phyloP scores from a whole-genome alignment of 1,139 yeast genomes.

The Taphrina wiesneri region DNA sequence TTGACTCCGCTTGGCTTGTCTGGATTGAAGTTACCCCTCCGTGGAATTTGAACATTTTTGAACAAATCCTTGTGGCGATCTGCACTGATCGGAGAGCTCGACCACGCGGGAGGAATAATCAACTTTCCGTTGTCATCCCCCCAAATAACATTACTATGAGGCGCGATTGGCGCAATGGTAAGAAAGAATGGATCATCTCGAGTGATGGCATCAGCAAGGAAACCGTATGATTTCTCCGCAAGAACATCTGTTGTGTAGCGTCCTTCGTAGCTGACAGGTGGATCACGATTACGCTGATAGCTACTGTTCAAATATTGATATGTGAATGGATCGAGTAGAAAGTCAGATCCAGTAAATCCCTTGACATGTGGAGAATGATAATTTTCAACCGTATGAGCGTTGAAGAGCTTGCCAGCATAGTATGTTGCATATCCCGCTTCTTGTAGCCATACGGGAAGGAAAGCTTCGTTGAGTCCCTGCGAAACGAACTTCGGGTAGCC shows the following conservation, averaged over 20 bases:
- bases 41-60: conserved; percentile 32
- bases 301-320: conserved; percentile 29
- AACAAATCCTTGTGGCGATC: conserved; percentile 30
- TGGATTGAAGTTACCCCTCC: conserved; percentile 33
- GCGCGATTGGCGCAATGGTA: conserved; percentile 27
- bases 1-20: conserved; percentile 34
- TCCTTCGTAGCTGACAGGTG: conserved; percentile 20
- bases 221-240: conserved; percentile 25
- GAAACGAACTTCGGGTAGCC: conserved; percentile 32
- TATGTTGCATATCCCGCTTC: conserved; percentile 36
- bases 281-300: conserved; percentile 27
- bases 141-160: conserved; percentile 16
- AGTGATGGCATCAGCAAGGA: conserved; percentile 21
- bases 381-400: conserved; percentile 25
- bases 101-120: background rate
- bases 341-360: conserved; percentile 28
- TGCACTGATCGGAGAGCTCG: conserved; percentile 17
- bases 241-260: conserved; percentile 30
- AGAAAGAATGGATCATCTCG: conserved; percentile 30
- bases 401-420: conserved; percentile 34
- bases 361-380: conserved; percentile 21
- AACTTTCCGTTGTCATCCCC: background rate
- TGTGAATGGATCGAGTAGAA: conserved; percentile 32
- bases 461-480: conserved; percentile 31
- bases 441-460: conserved; percentile 33